A percentile compares a stretch with the other conserved stretches of the same genome.
phyloP scores from a whole-genome alignment of 2,329 filamentous ascomycete species.

The Tolypocladium cylindrosporum region DNA sequence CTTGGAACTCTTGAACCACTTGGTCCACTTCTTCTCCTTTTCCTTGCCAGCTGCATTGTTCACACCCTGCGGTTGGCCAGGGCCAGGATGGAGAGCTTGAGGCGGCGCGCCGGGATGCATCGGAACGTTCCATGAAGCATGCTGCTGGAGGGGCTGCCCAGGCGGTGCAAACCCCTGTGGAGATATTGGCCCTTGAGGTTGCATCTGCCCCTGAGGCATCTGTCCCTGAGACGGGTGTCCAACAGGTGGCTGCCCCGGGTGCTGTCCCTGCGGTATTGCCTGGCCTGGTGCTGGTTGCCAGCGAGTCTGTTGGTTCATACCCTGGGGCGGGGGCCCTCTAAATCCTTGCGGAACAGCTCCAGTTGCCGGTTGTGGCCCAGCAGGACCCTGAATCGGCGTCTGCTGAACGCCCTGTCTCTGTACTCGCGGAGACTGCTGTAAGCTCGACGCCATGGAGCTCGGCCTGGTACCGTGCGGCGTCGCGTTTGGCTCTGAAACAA shows the following conservation, averaged over 20 bases:
- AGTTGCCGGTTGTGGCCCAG: neutral
- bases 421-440: neutral
- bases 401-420: neutral
- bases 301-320: neutral
- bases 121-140: neutral
- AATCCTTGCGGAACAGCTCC: neutral
- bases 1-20: slow-evolving; percentile 17
- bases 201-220: slow-evolving; percentile 1
- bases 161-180: neutral
- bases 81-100: neutral
- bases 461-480: neutral
- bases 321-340: neutral
- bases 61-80: neutral
- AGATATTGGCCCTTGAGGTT: neutral
- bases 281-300: neutral
- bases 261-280: neutral
- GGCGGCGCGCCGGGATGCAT: neutral
- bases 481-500: neutral
- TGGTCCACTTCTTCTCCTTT: slow-evolving; percentile 18
- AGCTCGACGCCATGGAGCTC: slow-evolving; percentile 1
- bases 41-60: slow-evolving; percentile 5
- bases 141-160: neutral
- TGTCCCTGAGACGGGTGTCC: neutral
- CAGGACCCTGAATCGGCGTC: neutral
- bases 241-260: neutral